A percentile compares a stretch with the other conserved stretches of the same genome.
Conservation (phyloP, 2,329 filamentous ascomycete genomes). For the Hymenoscyphus scutula region DNA sequence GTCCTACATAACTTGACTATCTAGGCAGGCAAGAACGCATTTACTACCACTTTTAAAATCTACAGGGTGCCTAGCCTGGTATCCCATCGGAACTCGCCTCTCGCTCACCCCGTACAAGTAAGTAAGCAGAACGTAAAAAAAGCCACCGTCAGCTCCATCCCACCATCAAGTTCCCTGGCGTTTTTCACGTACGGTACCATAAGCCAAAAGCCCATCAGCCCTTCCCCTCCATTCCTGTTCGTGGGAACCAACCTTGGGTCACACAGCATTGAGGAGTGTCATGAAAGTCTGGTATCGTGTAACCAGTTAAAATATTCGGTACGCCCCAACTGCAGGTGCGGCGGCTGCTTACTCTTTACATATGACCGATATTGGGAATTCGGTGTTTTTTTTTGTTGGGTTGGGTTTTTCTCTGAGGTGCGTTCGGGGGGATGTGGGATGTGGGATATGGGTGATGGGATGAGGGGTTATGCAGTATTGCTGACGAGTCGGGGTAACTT, state of each 20-base stretch:
- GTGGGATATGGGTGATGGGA: too few species aligned
- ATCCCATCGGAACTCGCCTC: too few species aligned
- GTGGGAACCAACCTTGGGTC: neutral
- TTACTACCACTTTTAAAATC: too few species aligned
- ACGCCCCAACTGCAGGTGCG: neutral
- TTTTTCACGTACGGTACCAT: neutral
- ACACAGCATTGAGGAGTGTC: neutral
- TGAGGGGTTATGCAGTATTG: neutral
- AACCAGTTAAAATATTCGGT: neutral
- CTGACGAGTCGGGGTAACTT: neutral
- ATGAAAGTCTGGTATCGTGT: neutral
- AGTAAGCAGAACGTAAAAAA: neutral
- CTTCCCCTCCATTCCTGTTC: neutral
- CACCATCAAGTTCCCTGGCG: neutral
- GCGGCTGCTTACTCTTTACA: slow-evolving; percentile 1
- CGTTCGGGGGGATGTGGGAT: neutral
- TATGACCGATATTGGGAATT: neutral
- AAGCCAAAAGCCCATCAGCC: neutral
- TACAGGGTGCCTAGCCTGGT: too few species aligned
- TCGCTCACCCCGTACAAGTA: too few species aligned
- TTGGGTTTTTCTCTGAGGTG: neutral
- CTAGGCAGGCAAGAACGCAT: too few species aligned
- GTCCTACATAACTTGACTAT: too few species aligned
- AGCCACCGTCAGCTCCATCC: neutral
- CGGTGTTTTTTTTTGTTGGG: too few species aligned